A percentile compares a stretch with the other conserved stretches of the same genome.
Conservation (phyloP, 768 basidiomycete species). For the Leccinum disarticulatum region DNA sequence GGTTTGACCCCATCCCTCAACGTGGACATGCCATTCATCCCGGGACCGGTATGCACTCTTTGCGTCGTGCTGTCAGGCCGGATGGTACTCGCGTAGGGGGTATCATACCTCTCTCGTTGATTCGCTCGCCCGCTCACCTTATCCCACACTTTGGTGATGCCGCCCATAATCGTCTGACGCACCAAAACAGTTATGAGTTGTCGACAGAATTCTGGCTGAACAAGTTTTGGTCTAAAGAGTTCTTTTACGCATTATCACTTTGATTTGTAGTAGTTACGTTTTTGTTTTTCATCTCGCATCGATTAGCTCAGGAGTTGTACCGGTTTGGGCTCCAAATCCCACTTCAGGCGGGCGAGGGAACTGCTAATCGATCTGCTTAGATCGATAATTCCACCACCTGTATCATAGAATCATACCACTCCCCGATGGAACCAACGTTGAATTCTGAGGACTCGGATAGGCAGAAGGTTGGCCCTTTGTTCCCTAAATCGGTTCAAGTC, state of each 20-base stretch:
- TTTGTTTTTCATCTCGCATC: no score
- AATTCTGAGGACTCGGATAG: no score
- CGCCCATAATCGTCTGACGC: background rate
- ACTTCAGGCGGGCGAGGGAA: no score
- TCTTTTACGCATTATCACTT: background rate
- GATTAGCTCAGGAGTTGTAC: no score
- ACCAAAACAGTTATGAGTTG: background rate
- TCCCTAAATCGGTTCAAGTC: no score
- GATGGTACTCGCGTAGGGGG: background rate
- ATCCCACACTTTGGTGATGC: background rate
- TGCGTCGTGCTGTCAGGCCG: background rate
- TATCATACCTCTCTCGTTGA: background rate
- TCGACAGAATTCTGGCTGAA: background rate
- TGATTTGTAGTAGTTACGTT: no score
- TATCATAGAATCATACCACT: no score
- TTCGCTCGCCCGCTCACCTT: background rate
- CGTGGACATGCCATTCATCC: background rate
- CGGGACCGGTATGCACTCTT: background rate
- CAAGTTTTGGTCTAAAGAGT: slow-evolving; percentile 3
- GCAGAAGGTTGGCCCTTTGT: no score
- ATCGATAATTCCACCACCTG: no score
- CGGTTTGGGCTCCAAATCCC: no score
- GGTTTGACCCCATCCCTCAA: background rate
- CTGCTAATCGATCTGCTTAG: no score
- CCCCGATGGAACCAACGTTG: no score